Base-by-base conservation (phyloP, 495 filamentous ascomycete species). In the Podospora pseudocomata region DNA sequence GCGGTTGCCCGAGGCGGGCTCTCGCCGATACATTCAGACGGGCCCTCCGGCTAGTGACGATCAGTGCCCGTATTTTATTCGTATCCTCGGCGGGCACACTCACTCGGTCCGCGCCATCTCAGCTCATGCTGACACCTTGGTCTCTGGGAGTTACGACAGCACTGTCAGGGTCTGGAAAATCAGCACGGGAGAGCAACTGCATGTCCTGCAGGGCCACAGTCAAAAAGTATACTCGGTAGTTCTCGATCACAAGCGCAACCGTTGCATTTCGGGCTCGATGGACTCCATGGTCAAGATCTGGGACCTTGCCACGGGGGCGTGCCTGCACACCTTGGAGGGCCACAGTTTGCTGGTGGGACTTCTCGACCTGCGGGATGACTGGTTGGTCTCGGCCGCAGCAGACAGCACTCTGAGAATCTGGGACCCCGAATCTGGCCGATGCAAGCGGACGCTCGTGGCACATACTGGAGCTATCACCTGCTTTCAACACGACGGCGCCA, bases 221-320 rank as follows among this genome's bases (percentile, higher is more conserved):
- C 88, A 94, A 76, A 99, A 99, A 77, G 95, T 99, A 2, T 99
- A 99, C 70, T 97, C 94, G 68, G 95, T 99, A 26, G 96, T 99
- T 23, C 81, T 98, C 53, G 95, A 99, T 75, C 90, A 92, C 70
- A 89, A 91, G 72, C 89, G 95, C 65, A 96, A 94, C 69, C 90
- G 93, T 57, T 99, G 95, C 79, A 98, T 99, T 75, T 97, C 93
- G 73, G 95, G 95, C 54, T 96, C 93, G 15, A 99, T 99, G 95
- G 95, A 99, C 71, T 96, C 95, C 74, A 83, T 92, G 71, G 94
- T 99, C 71, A 98, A 98, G 80, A 92, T 99, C 28, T 99, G 95
- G 95, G 96, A 94, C 19, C 83, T 99, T n/a, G 90, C 93, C 54
- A 95, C 90, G 39, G 95, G 95, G 0, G 80, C 88, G 2, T 89